Evolutionary conservation across 202 grass and related monocot genomes (phyloP), one percentile per base, ranked within the genome.

Genomic region (Alloteropsis angusta): DNA sequence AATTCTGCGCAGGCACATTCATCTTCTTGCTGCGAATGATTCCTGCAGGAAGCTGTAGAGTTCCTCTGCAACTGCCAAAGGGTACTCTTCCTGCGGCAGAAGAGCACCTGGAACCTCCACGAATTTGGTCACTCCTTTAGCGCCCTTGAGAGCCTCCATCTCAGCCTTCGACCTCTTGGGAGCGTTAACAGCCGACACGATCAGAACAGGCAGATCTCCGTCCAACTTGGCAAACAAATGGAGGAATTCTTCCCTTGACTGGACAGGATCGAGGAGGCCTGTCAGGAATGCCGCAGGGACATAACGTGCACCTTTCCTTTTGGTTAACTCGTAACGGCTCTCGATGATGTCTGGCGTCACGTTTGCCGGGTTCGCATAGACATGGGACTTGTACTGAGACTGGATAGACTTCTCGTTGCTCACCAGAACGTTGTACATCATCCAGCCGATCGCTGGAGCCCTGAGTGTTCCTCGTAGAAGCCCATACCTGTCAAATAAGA

Each of bases 311-410:
- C 96, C 96, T 84, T 96, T 93, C 39, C 81, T 84, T 76, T 89
- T 93, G 52, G 96, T 99, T 74, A 99, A 52, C 49, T 87, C 73
- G 14, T 93, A 99, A 54, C 90, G 85, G 68, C 84, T 99, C 73
- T 96, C 86, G 3, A 99, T 36, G 12, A 99, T 87, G 71, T 84
- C 69, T 13, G 88, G 88, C 0, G 90, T 99, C 32, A 99, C 89
- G 38, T 96, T 93, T 55, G 90, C 85, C 35, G 92, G 84, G 65
- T 96, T 88, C 58, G 92, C 89, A 1, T 96, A 99, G 19, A 99
- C 96, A 43, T 99, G 92, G 56, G 96, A 99, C 43, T 89, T 93
- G 84, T 96, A 99, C 62, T 99, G 96, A 4, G 96, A 99, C 79
- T 93, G 67, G 44, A 99, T 99, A 21, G 92, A 88, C 83, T 96